phyloP scores from a whole-genome alignment of 768 basidiomycete genomes.

The Macrolepiota fuliginosa region DNA sequence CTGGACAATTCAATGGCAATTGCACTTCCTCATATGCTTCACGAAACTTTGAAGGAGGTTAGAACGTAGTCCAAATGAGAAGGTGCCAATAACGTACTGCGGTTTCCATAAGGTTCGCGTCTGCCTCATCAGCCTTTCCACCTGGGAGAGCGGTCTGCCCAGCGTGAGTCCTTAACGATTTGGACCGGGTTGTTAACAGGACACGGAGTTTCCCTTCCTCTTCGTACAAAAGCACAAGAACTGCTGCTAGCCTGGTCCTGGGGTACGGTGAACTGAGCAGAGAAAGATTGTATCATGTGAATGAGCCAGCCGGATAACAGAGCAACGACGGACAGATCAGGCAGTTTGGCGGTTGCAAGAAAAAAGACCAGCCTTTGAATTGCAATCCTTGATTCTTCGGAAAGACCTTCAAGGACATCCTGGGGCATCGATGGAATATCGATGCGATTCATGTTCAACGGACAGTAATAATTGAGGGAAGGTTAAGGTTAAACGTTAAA shows the following conservation, averaged over 20 bases:
- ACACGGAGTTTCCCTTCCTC: slow-evolving; percentile 66
- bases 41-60: slow-evolving; percentile 48
- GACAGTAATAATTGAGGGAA: neutral
- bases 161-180: slow-evolving; percentile 68
- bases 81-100: slow-evolving; percentile 54
- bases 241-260: slow-evolving; percentile 59
- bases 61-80: slow-evolving; percentile 1
- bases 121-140: slow-evolving; percentile 68
- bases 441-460: slow-evolving; percentile 3
- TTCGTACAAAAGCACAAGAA: slow-evolving; percentile 79
- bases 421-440: slow-evolving; percentile 15
- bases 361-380: slow-evolving; percentile 1
- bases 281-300: slow-evolving; percentile 13
- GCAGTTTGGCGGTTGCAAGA: slow-evolving; percentile 4
- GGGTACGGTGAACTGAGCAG: slow-evolving; percentile 29
- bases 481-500: neutral
- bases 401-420: slow-evolving; percentile 22
- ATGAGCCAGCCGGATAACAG: slow-evolving; percentile 2
- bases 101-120: slow-evolving; percentile 60
- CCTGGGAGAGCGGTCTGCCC: slow-evolving; percentile 85
- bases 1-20: slow-evolving; percentile 54
- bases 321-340: slow-evolving; percentile 47
- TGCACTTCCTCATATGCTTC: slow-evolving; percentile 88
- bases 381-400: slow-evolving; percentile 21
- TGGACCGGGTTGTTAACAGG: slow-evolving; percentile 84